These are phyloP conservation scores for Backusella luteola DNA, from an alignment of 192 early-diverging fungal genomes.

Conservation along the genomic window DNA sequence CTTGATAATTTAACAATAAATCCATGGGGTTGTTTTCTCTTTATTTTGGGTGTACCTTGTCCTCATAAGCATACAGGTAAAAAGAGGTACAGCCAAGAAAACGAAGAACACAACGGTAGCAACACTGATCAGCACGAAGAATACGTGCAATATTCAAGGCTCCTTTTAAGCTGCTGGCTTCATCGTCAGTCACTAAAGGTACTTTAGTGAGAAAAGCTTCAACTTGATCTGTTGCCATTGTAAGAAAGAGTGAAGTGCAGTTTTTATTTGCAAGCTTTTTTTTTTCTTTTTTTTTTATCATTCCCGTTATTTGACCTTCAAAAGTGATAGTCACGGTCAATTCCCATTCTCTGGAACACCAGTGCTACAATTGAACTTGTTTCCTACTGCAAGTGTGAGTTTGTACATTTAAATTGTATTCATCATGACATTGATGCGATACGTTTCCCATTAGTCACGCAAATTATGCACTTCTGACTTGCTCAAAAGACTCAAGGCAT, in stretches of 20 bases:
- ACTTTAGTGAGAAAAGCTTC: background rate
- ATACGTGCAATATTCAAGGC: slow-evolving; percentile 10
- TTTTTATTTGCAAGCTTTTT: background rate
- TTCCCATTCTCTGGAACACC: background rate
- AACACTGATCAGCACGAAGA: slow-evolving; percentile 21
- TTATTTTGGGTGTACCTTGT: slow-evolving; percentile 6
- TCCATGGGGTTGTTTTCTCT: background rate
- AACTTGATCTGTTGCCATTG: background rate
- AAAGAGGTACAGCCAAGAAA: slow-evolving; percentile 16
- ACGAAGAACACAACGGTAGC: slow-evolving; percentile 26
- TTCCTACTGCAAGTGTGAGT: too few species aligned
- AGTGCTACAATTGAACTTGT: too few species aligned
- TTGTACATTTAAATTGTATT: too few species aligned
- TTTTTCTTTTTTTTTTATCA: background rate
- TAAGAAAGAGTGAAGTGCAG: background rate
- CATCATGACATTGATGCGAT: too few species aligned
- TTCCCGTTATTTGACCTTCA: background rate
- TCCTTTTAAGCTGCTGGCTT: background rate
- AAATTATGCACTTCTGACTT: too few species aligned
- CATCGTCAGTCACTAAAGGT: background rate
- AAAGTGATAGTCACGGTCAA: background rate
- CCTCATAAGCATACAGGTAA: slow-evolving; percentile 1
- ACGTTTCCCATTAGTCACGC: too few species aligned
- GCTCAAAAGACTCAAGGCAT: too few species aligned
- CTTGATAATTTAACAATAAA: background rate